Evolutionary conservation across 768 basidiomycete genomes (phyloP).

Genomic region (Tricholoma matsutake): DNA sequence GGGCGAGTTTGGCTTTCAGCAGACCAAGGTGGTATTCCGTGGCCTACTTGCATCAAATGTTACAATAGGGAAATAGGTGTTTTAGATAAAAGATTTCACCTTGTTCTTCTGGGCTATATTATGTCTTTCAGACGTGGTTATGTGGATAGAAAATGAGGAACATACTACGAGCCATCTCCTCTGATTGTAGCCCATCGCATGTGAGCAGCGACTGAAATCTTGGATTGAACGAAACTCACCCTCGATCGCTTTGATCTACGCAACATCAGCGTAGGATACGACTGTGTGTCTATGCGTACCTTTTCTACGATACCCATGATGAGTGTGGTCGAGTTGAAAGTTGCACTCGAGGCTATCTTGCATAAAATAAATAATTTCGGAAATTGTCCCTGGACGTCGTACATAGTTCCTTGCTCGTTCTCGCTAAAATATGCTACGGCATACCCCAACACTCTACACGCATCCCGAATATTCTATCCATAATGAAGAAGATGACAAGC

Average conservation of each 20-base stretch:
- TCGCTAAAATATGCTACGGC: constrained; percentile 39
- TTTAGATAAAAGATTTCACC: constrained; percentile 37
- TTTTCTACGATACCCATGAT: constrained; percentile 95
- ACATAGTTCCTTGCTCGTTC: constrained; percentile 11
- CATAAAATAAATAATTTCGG: background rate
- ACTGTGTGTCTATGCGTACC: constrained; percentile 31
- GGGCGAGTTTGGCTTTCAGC: constrained; percentile 90
- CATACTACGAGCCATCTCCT: constrained; percentile 98
- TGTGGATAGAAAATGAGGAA: constrained; percentile 10
- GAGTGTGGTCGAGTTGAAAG: background rate
- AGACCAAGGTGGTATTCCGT: constrained; percentile 94
- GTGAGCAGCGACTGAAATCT: background rate
- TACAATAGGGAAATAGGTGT: constrained; percentile 4
- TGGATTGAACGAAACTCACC: constrained; percentile 48
- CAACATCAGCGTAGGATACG: constrained; percentile 1
- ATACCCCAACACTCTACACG: constrained; percentile 66
- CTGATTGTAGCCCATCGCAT: constrained; percentile 33
- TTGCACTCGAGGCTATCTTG: no score
- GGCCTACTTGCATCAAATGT: constrained; percentile 49
- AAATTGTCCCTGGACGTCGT: constrained; percentile 5
- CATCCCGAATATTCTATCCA: constrained; percentile 43
- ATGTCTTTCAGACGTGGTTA: constrained; percentile 2
- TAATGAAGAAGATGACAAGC: constrained; percentile 53
- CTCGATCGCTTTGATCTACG: constrained; percentile 93
- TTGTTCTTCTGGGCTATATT: constrained; percentile 90